These are phyloP conservation scores for Quercus bicolor DNA, from an alignment of 306 rosid genomes.

Conservation along the genomic window DNA sequence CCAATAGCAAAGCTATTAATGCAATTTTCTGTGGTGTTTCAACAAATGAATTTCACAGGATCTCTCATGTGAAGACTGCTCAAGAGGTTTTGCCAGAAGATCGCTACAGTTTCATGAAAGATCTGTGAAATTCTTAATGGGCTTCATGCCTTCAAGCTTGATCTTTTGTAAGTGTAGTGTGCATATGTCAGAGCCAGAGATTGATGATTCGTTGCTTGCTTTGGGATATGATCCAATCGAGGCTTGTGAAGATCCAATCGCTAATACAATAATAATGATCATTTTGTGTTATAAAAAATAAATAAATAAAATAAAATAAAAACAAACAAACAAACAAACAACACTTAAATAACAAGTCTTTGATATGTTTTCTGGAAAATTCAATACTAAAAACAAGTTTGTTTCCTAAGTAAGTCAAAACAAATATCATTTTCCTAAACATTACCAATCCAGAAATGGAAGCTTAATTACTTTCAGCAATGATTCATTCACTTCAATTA, in stretches of 20 bases:
- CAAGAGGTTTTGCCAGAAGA: too few relatives aligned
- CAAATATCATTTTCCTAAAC: too few relatives aligned
- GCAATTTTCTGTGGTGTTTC: too few relatives aligned
- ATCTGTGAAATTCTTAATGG: conserved; percentile 72
- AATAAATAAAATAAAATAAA: not conserved
- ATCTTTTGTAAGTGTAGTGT: conserved; percentile 67
- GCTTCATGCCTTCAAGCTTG: conserved; percentile 85
- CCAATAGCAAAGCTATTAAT: too few relatives aligned
- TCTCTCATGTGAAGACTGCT: too few relatives aligned
- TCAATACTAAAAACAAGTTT: not conserved
- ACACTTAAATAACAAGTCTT: not conserved
- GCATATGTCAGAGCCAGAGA: conserved; percentile 68
- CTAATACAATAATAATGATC: conserved; percentile 47
- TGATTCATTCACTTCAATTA: too few relatives aligned
- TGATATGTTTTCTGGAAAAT: not conserved
- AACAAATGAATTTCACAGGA: too few relatives aligned
- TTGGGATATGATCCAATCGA: conserved; percentile 79
- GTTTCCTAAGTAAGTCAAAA: not conserved
- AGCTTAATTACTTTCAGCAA: too few relatives aligned
- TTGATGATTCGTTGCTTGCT: conserved; percentile 86
- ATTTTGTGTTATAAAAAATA: conserved; percentile 16
- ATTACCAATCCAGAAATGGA: too few relatives aligned
- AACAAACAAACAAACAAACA: too few relatives aligned
- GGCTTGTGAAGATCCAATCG: conserved; percentile 86
- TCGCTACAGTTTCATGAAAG: conserved; percentile 27